These are phyloP conservation scores for Dunaliella sp. DNA, from an alignment of 139 green algal species.

Conservation along the genomic window DNA sequence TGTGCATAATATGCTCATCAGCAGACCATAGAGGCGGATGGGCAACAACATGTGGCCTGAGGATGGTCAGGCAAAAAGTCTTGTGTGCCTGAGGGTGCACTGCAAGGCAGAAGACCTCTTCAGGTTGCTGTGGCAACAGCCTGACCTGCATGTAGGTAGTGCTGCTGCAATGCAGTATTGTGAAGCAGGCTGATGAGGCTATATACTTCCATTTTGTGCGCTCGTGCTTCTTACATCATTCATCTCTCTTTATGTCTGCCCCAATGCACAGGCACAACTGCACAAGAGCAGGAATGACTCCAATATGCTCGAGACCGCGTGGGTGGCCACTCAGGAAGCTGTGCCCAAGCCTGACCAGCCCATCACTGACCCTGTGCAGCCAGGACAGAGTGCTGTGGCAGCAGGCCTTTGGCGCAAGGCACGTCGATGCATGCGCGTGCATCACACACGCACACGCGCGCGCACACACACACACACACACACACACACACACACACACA, in stretches of 20 bases:
- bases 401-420: conserved; percentile 8
- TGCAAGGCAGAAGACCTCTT: conserved; percentile 34
- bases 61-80: conserved; percentile 13
- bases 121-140: conserved; percentile 15
- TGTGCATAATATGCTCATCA: neutral
- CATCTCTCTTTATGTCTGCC: no score
- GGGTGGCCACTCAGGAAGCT: neutral
- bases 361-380: no score
- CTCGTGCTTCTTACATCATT: no score
- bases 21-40: neutral
- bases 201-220: no score
- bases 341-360: neutral
- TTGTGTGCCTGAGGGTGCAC: conserved; percentile 6
- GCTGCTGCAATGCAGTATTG: no score
- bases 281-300: conserved; percentile 30
- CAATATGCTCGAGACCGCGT: conserved; percentile 9
- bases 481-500: no score
- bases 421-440: neutral
- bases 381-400: no score
- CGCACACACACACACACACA: no score
- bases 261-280: conserved; percentile 29
- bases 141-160: conserved; percentile 23
- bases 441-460: no score
- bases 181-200: no score
- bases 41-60: neutral